These are phyloP conservation scores for Rachicladosporium sp. DNA, from an alignment of 2,329 filamentous ascomycete species.

Conservation along the genomic window DNA sequence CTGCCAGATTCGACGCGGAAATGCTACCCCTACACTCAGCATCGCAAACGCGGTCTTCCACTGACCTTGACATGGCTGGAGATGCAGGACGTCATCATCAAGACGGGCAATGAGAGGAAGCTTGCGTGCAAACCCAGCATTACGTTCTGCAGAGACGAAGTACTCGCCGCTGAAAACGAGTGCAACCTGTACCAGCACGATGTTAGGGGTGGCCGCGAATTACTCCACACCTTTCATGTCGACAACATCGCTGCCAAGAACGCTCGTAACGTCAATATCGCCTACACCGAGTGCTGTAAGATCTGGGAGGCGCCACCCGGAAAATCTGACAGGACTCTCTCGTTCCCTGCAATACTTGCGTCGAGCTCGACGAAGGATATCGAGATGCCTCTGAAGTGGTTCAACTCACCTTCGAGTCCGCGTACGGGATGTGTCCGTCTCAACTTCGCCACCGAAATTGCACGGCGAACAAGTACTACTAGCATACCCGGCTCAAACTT, in stretches of 20 bases:
- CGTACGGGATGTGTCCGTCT: neutral
- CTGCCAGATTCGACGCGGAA: slow-evolving; percentile 5
- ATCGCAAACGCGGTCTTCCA: slow-evolving; percentile 2
- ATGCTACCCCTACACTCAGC: slow-evolving; percentile 5
- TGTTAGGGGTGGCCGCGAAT: slow-evolving; percentile 2
- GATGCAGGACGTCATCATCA: slow-evolving; percentile 5
- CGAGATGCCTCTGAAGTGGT: slow-evolving; percentile 6
- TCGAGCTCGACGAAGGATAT: slow-evolving; percentile 3
- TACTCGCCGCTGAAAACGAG: neutral
- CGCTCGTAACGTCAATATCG: neutral
- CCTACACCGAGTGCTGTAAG: slow-evolving; percentile 5
- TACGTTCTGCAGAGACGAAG: neutral
- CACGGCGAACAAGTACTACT: neutral
- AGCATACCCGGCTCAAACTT: slow-evolving; percentile 2
- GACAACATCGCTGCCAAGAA: slow-evolving; percentile 4
- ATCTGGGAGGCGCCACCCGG: slow-evolving; percentile 4
- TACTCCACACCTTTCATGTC: slow-evolving; percentile 3
- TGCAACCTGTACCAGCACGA: slow-evolving; percentile 4
- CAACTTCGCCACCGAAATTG: slow-evolving; percentile 2
- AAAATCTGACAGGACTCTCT: slow-evolving; percentile 3
- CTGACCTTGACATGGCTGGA: slow-evolving; percentile 4
- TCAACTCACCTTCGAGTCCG: neutral
- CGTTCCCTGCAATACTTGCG: slow-evolving; percentile 2
- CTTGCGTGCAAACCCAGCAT: slow-evolving; percentile 5
- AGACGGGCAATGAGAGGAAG: slow-evolving; percentile 1